phyloP scores from a whole-genome alignment of 2,329 filamentous ascomycete species.

The Calonectria henricotiae region DNA sequence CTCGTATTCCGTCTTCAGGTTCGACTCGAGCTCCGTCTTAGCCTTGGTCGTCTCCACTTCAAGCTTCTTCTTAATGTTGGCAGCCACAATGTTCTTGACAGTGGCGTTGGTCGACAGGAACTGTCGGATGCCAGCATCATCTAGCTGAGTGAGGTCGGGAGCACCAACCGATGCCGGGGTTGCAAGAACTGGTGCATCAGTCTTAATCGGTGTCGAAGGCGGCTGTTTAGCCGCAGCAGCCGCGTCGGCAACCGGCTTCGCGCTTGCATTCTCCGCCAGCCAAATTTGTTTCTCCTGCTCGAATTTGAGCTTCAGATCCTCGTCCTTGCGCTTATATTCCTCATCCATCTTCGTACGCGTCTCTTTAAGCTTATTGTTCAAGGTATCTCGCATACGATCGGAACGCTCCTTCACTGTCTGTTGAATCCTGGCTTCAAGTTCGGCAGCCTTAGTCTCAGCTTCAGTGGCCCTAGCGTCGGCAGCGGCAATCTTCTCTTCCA shows the following conservation, averaged over 20 bases:
- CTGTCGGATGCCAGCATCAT: constrained; percentile 72
- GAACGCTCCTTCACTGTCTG: constrained; percentile 76
- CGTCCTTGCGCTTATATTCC: constrained; percentile 70
- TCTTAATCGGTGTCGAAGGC: constrained; percentile 61
- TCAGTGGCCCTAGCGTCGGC: constrained; percentile 76
- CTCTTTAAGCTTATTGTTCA: constrained; percentile 82
- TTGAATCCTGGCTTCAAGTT: constrained; percentile 76
- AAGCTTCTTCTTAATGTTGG: constrained; percentile 80
- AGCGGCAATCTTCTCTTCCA: constrained; percentile 75
- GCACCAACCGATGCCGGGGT: constrained; percentile 57
- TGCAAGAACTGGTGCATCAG: constrained; percentile 57
- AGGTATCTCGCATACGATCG: constrained; percentile 78
- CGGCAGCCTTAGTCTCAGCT: constrained; percentile 75
- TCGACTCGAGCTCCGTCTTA: constrained; percentile 67
- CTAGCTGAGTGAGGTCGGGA: constrained; percentile 65
- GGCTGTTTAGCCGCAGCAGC: constrained; percentile 45
- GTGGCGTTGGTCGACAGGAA: constrained; percentile 72
- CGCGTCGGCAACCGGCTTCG: constrained; percentile 49
- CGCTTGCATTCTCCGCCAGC: constrained; percentile 67
- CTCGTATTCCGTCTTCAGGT: constrained; percentile 70
- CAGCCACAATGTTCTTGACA: constrained; percentile 72
- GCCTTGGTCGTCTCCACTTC: constrained; percentile 76
- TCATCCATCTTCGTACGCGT: constrained; percentile 70
- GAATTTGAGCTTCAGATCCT: constrained; percentile 70
- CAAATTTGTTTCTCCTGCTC: constrained; percentile 78